Percentiles rank a stretch among this genome's conserved stretches.
Evolutionary conservation across 352 stramenopile species (phyloP).

Genomic region (Thraustochytrium sp.): DNA sequence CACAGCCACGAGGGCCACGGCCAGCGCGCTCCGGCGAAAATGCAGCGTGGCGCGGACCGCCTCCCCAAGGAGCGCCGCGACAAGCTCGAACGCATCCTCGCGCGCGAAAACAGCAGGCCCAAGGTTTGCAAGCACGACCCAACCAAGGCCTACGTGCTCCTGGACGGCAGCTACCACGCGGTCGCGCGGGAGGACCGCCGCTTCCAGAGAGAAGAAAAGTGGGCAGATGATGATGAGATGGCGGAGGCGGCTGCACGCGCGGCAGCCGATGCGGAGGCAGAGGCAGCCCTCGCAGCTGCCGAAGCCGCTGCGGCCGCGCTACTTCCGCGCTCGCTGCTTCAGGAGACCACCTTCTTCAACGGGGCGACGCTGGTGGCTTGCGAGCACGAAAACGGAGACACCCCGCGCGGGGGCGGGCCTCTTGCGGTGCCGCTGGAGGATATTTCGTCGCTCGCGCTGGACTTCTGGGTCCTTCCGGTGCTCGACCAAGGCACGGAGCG

Average conservation of each 20-base stretch:
- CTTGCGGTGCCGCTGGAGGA: background rate
- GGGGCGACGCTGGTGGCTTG: background rate
- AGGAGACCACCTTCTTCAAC: background rate
- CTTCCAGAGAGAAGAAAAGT: background rate
- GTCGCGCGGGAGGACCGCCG: background rate
- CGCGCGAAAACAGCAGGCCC: background rate
- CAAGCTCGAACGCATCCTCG: background rate
- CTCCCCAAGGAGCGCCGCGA: background rate
- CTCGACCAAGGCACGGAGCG: background rate
- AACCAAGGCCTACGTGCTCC: background rate
- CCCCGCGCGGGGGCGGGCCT: no score
- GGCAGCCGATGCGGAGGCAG: background rate
- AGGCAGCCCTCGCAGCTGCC: background rate
- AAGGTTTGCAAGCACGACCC: background rate
- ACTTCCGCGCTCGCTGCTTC: background rate
- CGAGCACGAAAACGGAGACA: background rate
- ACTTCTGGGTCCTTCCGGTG: background rate
- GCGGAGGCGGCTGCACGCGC: background rate
- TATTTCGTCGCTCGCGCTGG: background rate
- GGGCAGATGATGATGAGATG: background rate
- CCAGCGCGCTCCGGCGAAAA: no score
- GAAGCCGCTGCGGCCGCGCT: background rate
- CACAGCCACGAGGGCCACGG: no score
- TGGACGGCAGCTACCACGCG: background rate
- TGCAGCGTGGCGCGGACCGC: background rate